Evolutionary conservation across 164 flowering plant genomes (phyloP), one percentile per base, ranked within the genome.

Genomic region (Vitis amurensis): DNA sequence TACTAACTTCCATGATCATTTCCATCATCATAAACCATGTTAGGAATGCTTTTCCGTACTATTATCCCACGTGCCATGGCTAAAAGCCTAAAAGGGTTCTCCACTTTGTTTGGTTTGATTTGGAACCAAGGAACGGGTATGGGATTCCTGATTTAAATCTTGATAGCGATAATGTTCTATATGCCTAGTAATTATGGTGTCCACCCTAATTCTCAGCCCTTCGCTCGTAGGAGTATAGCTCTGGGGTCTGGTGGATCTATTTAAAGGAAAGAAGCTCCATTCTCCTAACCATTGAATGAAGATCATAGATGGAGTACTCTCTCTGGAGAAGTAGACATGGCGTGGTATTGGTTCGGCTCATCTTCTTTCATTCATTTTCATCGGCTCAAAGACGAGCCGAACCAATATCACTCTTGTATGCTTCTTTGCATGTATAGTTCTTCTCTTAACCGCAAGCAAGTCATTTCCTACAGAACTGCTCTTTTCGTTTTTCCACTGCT

Each of bases 321-420:
- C 13, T 61, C 50, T 77, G 76, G 71, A 77, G 79, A 74, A 77
- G 86, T 63, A 76, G 79, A 85, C 91, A 87, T 48, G 88, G 79
- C 56, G 89, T 85, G 91, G 50, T 85, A 78, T 85, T 85, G 89
- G 3, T 85, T 53, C 78, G 86, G 84, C 76, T 85, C 87, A 78
- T 77, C 80, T 72, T 15, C 16, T 3, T 31, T 14, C 9, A 57
- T 65, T 60, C 19, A 3, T 31, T 10, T 29, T 49, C 15, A 11
- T 49, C 59, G 13, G 11, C 0, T 57, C 10, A 0, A 51, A 59
- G 82, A 68, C 73, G 89, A 87, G 91, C 89, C 91, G 91, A 84
- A 87, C 74, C 91, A 87, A 85, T 87, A 85, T 87, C 91, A 87
- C 91, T 81, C 87, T 76, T 82, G 91, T 84, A 76, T 78, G 76